Percentiles rank a stretch among this genome's conserved stretches.
These are phyloP conservation scores for Platanthera zijinensis DNA, from an alignment of 106 monocot species.

Conservation along the genomic window DNA sequence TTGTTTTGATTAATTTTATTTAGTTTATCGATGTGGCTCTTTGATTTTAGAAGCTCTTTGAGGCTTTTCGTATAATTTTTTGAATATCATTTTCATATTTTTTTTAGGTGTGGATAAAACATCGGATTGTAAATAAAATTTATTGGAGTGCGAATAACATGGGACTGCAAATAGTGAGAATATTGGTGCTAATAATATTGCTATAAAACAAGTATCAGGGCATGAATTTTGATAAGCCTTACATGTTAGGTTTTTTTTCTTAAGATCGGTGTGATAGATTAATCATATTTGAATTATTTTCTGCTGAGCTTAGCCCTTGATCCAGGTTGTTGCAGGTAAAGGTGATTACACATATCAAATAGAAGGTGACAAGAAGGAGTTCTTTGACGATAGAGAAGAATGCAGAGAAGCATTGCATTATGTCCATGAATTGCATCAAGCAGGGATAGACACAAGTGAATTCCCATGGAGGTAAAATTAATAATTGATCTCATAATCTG, in stretches of 20 bases:
- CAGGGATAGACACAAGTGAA: constrained; percentile 97
- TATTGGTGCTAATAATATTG: too few relatives aligned
- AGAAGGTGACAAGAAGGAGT: constrained; percentile 78
- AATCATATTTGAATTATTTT: not conserved
- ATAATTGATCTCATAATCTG: too few relatives aligned
- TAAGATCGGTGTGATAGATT: not conserved
- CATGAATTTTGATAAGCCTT: too few relatives aligned
- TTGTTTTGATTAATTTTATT: not conserved
- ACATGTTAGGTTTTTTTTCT: too few relatives aligned
- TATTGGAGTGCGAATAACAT: too few relatives aligned
- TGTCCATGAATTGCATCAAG: constrained; percentile 89
- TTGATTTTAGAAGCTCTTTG: not conserved
- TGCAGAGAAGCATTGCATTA: constrained; percentile 96
- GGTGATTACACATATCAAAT: constrained; percentile 84
- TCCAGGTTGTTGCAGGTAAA: constrained; percentile 88
- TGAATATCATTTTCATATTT: too few relatives aligned
- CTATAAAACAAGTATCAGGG: too few relatives aligned
- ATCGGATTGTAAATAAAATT: too few relatives aligned
- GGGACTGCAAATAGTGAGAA: too few relatives aligned
- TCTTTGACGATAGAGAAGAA: constrained; percentile 96
- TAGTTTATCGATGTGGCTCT: not conserved
- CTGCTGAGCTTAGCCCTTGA: not conserved
- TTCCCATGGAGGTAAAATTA: constrained; percentile 76
- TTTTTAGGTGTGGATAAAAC: too few relatives aligned
- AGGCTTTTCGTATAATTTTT: not conserved